phyloP scores from a whole-genome alignment of 2,329 filamentous ascomycete genomes.

The Arthroderma uncinatum region DNA sequence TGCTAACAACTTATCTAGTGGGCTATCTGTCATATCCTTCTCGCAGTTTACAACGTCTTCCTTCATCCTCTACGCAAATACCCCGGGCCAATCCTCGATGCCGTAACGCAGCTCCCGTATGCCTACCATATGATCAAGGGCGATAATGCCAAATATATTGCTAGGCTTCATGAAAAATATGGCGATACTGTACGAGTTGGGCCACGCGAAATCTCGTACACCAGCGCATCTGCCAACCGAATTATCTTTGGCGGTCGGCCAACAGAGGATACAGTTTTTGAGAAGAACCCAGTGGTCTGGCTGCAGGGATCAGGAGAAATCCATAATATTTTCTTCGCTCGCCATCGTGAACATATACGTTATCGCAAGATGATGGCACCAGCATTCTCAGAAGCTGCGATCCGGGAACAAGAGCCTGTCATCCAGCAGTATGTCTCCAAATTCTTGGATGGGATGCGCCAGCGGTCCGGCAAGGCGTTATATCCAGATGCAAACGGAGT shows the following conservation, averaged over 20 bases:
- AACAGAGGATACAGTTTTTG: not conserved
- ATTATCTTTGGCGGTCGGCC: not conserved
- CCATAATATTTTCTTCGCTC: not conserved
- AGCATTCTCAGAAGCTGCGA: not conserved
- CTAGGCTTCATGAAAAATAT: slow-evolving; percentile 21
- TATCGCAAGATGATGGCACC: not conserved
- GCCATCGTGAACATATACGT: not conserved
- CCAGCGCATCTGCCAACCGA: not conserved
- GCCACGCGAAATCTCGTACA: slow-evolving; percentile 17
- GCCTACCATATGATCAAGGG: slow-evolving; percentile 12
- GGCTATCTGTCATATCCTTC: not conserved
- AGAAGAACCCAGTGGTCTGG: not conserved
- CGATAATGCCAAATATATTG: not conserved
- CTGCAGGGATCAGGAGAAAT: not conserved
- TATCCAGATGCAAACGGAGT: not conserved
- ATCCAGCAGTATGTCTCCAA: not conserved
- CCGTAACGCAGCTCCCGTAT: slow-evolving; percentile 19
- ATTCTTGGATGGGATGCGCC: not conserved
- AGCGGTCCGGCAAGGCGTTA: not conserved
- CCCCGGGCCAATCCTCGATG: slow-evolving; percentile 20
- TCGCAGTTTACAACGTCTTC: slow-evolving; percentile 20
- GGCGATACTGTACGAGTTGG: slow-evolving; percentile 23
- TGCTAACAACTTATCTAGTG: not conserved
- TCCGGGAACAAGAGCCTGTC: slow-evolving; percentile 14
- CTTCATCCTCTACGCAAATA: slow-evolving; percentile 23